Conservation (phyloP, 1,139 yeast genomes). For the Candida smagusa region DNA sequence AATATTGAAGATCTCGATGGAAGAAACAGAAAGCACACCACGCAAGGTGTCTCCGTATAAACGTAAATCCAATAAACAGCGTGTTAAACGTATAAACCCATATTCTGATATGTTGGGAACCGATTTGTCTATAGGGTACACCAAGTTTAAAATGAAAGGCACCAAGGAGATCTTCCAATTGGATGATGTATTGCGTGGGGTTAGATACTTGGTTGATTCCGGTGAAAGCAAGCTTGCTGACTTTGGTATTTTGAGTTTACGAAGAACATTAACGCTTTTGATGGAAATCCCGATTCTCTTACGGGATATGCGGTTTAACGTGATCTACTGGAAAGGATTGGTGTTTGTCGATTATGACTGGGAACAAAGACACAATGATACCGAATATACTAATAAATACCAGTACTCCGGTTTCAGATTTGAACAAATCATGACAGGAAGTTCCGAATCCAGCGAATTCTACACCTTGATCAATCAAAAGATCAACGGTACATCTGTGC, state of each 20-base stretch:
- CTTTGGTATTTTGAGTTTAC: conserved; percentile 17
- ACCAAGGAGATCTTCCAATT: conserved; percentile 15
- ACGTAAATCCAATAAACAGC: conserved; percentile 8
- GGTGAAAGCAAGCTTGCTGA: conserved; percentile 5
- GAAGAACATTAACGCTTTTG: conserved; percentile 19
- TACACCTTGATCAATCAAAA: conserved; percentile 17
- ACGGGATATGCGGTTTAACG: conserved; percentile 15
- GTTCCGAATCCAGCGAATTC: conserved; percentile 9
- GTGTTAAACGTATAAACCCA: conserved; percentile 4
- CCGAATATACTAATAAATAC: conserved; percentile 8
- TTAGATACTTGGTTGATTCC: conserved; percentile 12
- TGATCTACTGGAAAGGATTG: conserved; percentile 20
- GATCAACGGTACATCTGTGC: conserved; percentile 12
- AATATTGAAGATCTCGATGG: conserved; percentile 8
- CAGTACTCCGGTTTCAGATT: conserved; percentile 23
- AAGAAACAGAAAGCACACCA: conserved; percentile 1
- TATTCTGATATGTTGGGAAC: conserved; percentile 17
- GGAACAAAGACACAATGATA: conserved; percentile 8
- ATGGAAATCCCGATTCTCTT: conserved; percentile 19
- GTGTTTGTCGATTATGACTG: conserved; percentile 21
- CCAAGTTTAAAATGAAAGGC: conserved; percentile 12
- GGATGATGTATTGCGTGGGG: conserved; percentile 16
- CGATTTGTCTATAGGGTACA: conserved; percentile 18
- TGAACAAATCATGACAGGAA: conserved; percentile 19
- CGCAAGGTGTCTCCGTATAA: conserved; percentile 7